A percentile compares a stretch with the other conserved stretches of the same genome.
Evolutionary conservation across 139 green algal genomes (phyloP).

Genomic region (Chlamydomonas asymmetrica): DNA sequence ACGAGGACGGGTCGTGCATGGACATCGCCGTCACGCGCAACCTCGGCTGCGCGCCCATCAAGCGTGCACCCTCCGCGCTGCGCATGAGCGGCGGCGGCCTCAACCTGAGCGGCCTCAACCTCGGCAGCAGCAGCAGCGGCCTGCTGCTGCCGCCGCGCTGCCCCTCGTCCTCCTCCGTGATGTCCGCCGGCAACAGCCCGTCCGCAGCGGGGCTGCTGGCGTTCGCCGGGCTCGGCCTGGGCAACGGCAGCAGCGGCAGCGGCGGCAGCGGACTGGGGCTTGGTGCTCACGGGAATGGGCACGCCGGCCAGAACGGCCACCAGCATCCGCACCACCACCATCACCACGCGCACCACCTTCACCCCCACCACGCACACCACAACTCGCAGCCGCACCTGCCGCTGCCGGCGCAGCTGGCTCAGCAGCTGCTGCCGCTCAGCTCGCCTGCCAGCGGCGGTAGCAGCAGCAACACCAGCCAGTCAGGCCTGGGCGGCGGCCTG

Average conservation of each 20-base stretch:
- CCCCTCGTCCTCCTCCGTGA: not conserved
- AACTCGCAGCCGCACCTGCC: too few species aligned
- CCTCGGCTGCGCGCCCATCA: slow-evolving; percentile 25
- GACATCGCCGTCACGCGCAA: slow-evolving; percentile 31
- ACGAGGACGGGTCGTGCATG: slow-evolving; percentile 12
- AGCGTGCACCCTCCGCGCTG: not conserved
- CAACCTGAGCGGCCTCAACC: not conserved
- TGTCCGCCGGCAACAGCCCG: not conserved
- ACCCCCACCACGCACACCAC: too few species aligned
- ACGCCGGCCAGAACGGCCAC: too few species aligned
- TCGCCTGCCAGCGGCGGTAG: too few species aligned
- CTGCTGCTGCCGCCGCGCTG: slow-evolving; percentile 11
- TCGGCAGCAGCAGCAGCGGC: not conserved
- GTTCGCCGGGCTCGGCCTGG: not conserved
- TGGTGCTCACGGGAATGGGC: too few species aligned
- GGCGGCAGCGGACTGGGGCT: not conserved
- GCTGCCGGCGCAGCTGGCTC: too few species aligned
- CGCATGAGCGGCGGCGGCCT: not conserved
- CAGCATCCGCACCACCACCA: too few species aligned
- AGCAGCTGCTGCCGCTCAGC: too few species aligned
- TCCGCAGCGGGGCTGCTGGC: not conserved
- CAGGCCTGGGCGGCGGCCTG: too few species aligned
- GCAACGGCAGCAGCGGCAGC: slow-evolving; percentile 5
- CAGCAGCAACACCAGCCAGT: too few species aligned
- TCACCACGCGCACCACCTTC: too few species aligned